Conservation (phyloP, 441 rosid species). For the Mallotus japonicus region DNA sequence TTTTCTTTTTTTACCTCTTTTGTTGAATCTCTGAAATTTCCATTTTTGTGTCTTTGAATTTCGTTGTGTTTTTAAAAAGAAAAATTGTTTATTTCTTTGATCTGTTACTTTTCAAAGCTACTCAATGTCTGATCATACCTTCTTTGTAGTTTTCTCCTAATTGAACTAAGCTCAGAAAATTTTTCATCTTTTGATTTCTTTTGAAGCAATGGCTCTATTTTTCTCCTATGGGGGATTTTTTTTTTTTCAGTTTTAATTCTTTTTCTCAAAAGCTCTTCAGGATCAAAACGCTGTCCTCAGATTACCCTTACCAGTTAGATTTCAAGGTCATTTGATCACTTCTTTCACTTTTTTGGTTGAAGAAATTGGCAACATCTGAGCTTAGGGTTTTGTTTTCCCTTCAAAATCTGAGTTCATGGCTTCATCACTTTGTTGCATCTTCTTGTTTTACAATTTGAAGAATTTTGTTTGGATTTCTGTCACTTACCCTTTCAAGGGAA, state of each 20-base stretch:
- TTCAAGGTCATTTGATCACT: neutral
- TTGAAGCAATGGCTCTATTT: neutral
- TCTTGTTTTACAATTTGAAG: neutral
- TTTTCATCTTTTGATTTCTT: constrained; percentile 1
- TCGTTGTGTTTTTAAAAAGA: constrained; percentile 15
- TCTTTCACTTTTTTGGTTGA: neutral
- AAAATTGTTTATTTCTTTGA: constrained; percentile 25
- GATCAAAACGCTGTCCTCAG: too few species aligned
- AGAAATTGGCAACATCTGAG: constrained; percentile 7
- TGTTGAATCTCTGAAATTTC: constrained; percentile 28
- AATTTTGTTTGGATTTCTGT: neutral
- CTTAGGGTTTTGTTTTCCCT: constrained; percentile 18
- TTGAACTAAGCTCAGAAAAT: constrained; percentile 9
- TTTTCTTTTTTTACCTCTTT: constrained; percentile 22
- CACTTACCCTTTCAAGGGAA: too few species aligned
- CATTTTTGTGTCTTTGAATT: constrained; percentile 28
- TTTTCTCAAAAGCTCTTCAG: neutral
- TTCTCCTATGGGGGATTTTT: neutral
- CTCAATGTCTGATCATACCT: constrained; percentile 5
- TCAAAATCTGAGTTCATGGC: constrained; percentile 4
- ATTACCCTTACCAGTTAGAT: neutral
- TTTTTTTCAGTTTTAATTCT: neutral
- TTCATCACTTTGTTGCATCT: neutral
- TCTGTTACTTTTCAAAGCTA: constrained; percentile 25
- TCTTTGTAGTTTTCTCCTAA: constrained; percentile 19